Percentiles rank a stretch among this genome's conserved stretches.
Conservation (phyloP, 192 early-diverging fungal species). For the Backusella tuberculispora region DNA sequence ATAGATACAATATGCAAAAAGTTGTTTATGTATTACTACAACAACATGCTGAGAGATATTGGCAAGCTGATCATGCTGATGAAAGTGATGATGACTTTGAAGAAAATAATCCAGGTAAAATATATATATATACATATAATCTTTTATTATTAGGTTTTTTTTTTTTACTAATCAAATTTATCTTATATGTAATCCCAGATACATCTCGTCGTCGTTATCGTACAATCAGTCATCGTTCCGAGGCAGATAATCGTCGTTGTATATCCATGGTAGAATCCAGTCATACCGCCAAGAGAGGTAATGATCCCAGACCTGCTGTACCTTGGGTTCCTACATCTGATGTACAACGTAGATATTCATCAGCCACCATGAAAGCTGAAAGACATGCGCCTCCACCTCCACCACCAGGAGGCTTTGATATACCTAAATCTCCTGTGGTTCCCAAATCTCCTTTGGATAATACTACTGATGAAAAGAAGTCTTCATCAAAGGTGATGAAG, state of each 20-base stretch:
- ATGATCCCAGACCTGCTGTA: background rate
- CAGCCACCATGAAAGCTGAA: slow-evolving; percentile 20
- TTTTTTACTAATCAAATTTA: background rate
- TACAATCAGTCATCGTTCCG: slow-evolving; percentile 25
- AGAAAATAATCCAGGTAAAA: slow-evolving; percentile 19
- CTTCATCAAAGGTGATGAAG: slow-evolving; percentile 8
- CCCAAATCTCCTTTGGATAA: background rate
- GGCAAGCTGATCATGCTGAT: slow-evolving; percentile 42
- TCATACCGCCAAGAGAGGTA: slow-evolving; percentile 3
- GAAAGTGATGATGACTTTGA: slow-evolving; percentile 28
- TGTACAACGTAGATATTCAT: slow-evolving; percentile 6
- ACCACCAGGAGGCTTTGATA: background rate
- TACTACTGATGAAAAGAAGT: slow-evolving; percentile 5
- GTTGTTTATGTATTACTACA: slow-evolving; percentile 42
- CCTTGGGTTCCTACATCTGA: slow-evolving; percentile 20
- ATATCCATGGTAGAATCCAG: slow-evolving; percentile 31
- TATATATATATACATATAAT: background rate
- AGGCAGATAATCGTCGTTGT: slow-evolving; percentile 28
- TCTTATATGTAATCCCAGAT: slow-evolving; percentile 12
- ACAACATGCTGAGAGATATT: slow-evolving; percentile 43
- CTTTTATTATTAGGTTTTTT: background rate
- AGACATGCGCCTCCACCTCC: slow-evolving; percentile 3
- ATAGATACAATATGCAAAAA: slow-evolving; percentile 47
- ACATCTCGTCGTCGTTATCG: slow-evolving; percentile 26
- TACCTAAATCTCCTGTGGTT: slow-evolving; percentile 15